Base-by-base conservation (phyloP, 805 yeast genomes). In the Candida stauntonica region DNA sequence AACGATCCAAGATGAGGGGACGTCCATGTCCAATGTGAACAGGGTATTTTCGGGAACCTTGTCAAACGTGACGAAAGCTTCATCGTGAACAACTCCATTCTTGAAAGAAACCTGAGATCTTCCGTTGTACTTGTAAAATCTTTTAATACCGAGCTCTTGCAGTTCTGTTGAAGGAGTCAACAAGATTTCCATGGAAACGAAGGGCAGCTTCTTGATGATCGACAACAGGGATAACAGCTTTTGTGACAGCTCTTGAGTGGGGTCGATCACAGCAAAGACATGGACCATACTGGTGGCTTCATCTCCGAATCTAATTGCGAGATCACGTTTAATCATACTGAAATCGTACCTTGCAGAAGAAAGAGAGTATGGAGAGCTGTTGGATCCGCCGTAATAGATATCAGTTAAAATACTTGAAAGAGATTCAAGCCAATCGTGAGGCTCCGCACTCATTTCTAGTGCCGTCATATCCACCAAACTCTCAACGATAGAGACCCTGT, bases 181-280 rank as follows among this genome's bases (percentile, higher is more conserved):
- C 5, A 76, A 50, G 0, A 88, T 60, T 16, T 69, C 67, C 5
- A 80, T 52, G 16, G 75, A 73, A 4, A 83, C 68, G 48, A 73
- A 77, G 1, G 73, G 60, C 19, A 78, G 51, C 17, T 64, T 57
- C 23, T 60, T 57, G 7, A 81, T 45, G 0, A 73, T 48, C n/a
- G 66, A 57, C 8, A 65, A 49, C 14, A 83, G 55, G 0, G 81
- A 63, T 0, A 82, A 48, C 7, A 78, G 51, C 34, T 73, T 75
- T 51, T 86, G 98, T 0, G 94, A 73, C 13, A 63, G 51, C 48
- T 83, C 89, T 42, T 75, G 73, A 2, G 78, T 58, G 1, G 98
- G 97, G 55, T 93, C 88, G 28, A 86, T 52, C 1, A 84, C 60
- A 0, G 84, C 63, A 5, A 75, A 58, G 5, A 88, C 52, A 44